Percentiles rank a stretch among this genome's conserved stretches.
Evolutionary conservation across 192 early-diverging fungal genomes (phyloP).

Genomic region (Backusella luteola): DNA sequence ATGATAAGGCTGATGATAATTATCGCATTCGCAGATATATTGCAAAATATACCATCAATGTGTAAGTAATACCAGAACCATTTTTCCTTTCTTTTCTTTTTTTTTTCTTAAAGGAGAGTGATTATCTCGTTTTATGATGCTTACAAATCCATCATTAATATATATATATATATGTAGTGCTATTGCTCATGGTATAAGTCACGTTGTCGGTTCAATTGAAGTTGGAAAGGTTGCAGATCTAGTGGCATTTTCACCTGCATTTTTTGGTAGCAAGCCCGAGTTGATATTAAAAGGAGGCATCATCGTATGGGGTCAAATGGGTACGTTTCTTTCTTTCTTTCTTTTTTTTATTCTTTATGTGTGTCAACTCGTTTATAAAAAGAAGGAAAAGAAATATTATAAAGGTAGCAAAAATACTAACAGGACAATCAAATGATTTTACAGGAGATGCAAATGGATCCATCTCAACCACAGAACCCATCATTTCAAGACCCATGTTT

Average conservation of each 20-base stretch:
- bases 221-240: slow-evolving; percentile 91
- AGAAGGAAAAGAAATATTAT: neutral
- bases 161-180: slow-evolving; percentile 52
- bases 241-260: slow-evolving; percentile 77
- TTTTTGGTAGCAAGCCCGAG: slow-evolving; percentile 87
- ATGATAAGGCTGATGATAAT: slow-evolving; percentile 69
- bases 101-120: neutral
- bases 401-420: neutral
- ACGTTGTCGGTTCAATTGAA: slow-evolving; percentile 90
- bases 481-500: slow-evolving; percentile 84
- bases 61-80: slow-evolving; percentile 48
- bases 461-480: slow-evolving; percentile 91
- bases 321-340: slow-evolving; percentile 27
- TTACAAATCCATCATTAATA: neutral
- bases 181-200: slow-evolving; percentile 82
- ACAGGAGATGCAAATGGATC: slow-evolving; percentile 79
- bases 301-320: slow-evolving; percentile 83
- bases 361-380: neutral
- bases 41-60: slow-evolving; percentile 96
- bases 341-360: neutral
- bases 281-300: slow-evolving; percentile 89
- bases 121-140: neutral
- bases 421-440: neutral
- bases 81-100: neutral
- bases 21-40: slow-evolving; percentile 87